A percentile compares a stretch with the other conserved stretches of the same genome.
Conservation (phyloP, 345 rosid genomes). For the Pistacia integerrima region DNA sequence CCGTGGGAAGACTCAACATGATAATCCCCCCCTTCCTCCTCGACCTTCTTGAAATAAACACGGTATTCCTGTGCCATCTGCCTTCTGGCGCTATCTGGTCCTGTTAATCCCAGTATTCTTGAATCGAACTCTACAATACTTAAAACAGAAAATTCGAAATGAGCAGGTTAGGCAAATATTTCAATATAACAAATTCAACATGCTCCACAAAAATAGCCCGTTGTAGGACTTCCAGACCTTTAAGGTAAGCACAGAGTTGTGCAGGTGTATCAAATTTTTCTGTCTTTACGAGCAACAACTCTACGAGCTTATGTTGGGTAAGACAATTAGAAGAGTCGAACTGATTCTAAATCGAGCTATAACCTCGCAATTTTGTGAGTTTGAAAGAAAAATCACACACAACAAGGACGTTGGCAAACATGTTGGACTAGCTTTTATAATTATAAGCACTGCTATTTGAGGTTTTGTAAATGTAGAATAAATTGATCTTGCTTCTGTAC, state of each 20-base stretch:
- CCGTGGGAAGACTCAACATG: constrained; percentile 82
- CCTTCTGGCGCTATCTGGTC: constrained; percentile 60
- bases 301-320: too few species aligned
- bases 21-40: constrained; percentile 89
- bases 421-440: too few species aligned
- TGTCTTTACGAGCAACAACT: too few species aligned
- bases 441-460: too few species aligned
- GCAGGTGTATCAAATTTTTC: constrained; percentile 48
- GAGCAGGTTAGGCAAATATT: constrained; percentile 14
- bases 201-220: background rate
- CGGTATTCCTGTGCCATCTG: constrained; percentile 92
- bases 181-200: background rate
- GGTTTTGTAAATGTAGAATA: too few species aligned
- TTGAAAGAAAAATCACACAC: too few species aligned
- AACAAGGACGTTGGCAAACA: too few species aligned
- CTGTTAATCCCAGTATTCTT: constrained; percentile 74
- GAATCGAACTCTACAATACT: constrained; percentile 71
- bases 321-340: too few species aligned
- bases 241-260: constrained; percentile 75
- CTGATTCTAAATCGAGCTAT: too few species aligned
- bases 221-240: constrained; percentile 47
- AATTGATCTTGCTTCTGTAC: too few species aligned
- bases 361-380: too few species aligned
- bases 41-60: constrained; percentile 74
- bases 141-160: constrained; percentile 11